Conservation (phyloP, 1,284 basidiomycete species). For the Hortiboletus rubellus region DNA sequence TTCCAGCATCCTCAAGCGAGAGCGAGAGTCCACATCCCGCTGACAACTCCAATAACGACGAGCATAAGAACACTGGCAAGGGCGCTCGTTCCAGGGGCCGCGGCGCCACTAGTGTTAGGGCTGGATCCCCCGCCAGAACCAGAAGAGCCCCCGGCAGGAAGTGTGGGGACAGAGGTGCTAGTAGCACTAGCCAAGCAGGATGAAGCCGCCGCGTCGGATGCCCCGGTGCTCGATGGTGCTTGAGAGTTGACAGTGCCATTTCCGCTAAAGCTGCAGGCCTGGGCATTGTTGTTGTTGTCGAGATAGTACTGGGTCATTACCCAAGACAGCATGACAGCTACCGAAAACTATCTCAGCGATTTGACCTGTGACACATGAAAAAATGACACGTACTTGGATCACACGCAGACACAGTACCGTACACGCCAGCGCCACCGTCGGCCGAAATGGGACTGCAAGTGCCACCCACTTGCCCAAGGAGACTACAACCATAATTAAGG, state of each 20-base stretch:
- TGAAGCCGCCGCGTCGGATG: conserved; percentile 61
- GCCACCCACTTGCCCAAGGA: conserved; percentile 61
- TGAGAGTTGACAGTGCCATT: conserved; percentile 77
- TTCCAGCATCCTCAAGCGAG: conserved; percentile 33
- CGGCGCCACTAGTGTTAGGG: conserved; percentile 23
- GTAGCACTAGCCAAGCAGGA: conserved; percentile 71
- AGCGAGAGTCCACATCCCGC: conserved; percentile 48
- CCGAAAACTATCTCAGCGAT: conserved; percentile 15
- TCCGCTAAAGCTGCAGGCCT: conserved; percentile 75
- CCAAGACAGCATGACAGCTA: conserved; percentile 78
- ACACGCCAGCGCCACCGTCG: conserved; percentile 72
- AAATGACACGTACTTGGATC: conserved; percentile 57
- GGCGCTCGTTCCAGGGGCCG: conserved; percentile 36
- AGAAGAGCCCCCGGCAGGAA: conserved; percentile 39
- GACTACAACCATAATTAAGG: conserved; percentile 67
- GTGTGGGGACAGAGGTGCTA: conserved; percentile 67
- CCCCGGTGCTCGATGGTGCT: conserved; percentile 52
- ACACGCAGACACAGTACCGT: conserved; percentile 76
- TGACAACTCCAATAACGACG: conserved; percentile 40
- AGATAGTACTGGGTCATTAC: conserved; percentile 83
- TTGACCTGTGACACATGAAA: neutral
- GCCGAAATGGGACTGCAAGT: conserved; percentile 70
- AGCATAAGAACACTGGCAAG: conserved; percentile 45
- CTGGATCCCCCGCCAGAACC: conserved; percentile 30
- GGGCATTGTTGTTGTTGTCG: conserved; percentile 53